A percentile compares a stretch with the other conserved stretches of the same genome.
phyloP scores from a whole-genome alignment of 495 filamentous ascomycete species.

The Xylaria scruposa region DNA sequence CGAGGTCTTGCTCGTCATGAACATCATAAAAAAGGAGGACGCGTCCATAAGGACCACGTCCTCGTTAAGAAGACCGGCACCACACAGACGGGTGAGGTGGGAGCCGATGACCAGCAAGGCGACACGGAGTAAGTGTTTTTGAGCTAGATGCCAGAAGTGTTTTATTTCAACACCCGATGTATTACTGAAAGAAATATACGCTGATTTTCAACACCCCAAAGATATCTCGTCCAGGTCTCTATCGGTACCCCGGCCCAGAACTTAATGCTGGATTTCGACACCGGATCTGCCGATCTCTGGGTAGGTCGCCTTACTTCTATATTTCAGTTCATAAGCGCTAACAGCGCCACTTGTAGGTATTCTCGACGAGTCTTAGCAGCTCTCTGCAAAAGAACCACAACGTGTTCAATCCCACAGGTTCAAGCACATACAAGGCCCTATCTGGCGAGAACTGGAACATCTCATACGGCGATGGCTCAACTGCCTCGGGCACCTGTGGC shows the following conservation, averaged over 20 bases:
- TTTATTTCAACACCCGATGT: neutral
- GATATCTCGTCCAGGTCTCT: conserved; percentile 64
- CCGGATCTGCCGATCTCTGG: conserved; percentile 80
- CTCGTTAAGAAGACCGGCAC: conserved; percentile 57
- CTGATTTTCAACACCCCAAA: conserved; percentile 1
- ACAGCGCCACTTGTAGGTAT: neutral
- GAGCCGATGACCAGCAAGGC: conserved; percentile 74
- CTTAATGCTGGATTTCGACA: conserved; percentile 75
- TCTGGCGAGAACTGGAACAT: conserved; percentile 68
- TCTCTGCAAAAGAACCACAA: conserved; percentile 45
- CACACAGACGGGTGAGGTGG: conserved; percentile 58
- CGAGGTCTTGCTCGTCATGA: conserved; percentile 41
- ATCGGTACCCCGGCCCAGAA: conserved; percentile 75
- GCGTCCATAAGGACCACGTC: conserved; percentile 48
- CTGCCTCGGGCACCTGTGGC: conserved; percentile 72
- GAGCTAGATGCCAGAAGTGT: neutral
- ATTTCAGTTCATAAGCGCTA: neutral
- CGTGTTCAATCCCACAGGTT: conserved; percentile 65
- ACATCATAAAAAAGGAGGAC: conserved; percentile 51
- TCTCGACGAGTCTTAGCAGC: conserved; percentile 12
- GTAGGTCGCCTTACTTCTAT: conserved; percentile 50
- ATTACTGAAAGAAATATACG: neutral
- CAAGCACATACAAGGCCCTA: conserved; percentile 64
- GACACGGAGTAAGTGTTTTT: conserved; percentile 59
- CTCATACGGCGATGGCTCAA: conserved; percentile 73